phyloP scores from a whole-genome alignment of 139 green algal species.

The Volvox reticuliferus region DNA sequence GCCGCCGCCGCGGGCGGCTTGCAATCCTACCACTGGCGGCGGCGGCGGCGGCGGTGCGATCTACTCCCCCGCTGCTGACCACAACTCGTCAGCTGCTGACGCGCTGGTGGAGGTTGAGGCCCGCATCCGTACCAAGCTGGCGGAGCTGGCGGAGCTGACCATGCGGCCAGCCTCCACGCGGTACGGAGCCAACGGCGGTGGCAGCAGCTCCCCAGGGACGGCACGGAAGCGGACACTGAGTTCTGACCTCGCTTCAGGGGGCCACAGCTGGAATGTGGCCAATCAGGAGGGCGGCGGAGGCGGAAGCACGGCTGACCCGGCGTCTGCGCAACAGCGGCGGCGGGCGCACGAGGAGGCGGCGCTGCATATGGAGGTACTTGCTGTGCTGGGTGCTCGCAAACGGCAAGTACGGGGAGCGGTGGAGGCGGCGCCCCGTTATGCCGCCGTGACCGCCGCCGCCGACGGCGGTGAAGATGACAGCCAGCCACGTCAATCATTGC shows the following conservation, averaged over 20 bases:
- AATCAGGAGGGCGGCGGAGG: not conserved
- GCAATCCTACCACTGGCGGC: not conserved
- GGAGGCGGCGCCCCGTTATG: too few relatives aligned
- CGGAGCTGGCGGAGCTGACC: constrained; percentile 29
- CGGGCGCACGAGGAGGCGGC: not conserved
- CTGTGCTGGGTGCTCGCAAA: constrained; percentile 39
- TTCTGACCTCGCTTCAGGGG: not conserved
- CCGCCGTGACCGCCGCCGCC: not conserved
- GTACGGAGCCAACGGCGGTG: not conserved
- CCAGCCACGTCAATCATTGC: not conserved
- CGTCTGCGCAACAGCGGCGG: not conserved
- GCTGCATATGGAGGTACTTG: constrained; percentile 29
- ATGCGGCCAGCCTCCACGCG: not conserved
- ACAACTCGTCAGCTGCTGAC: not conserved
- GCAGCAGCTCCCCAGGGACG: not conserved
- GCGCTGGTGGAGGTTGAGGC: constrained; percentile 40
- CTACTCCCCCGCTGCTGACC: not conserved
- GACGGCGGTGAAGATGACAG: not conserved
- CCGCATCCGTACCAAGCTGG: constrained; percentile 36
- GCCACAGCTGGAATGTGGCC: not conserved
- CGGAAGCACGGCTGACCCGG: too few relatives aligned
- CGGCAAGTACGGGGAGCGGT: not conserved
- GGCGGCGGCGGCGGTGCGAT: not conserved
- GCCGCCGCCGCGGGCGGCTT: not conserved
- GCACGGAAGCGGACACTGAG: not conserved